Percentiles rank a stretch among this genome's conserved stretches.
phyloP scores from a whole-genome alignment of 1,284 basidiomycete genomes.

The Trichosporon asahii region DNA sequence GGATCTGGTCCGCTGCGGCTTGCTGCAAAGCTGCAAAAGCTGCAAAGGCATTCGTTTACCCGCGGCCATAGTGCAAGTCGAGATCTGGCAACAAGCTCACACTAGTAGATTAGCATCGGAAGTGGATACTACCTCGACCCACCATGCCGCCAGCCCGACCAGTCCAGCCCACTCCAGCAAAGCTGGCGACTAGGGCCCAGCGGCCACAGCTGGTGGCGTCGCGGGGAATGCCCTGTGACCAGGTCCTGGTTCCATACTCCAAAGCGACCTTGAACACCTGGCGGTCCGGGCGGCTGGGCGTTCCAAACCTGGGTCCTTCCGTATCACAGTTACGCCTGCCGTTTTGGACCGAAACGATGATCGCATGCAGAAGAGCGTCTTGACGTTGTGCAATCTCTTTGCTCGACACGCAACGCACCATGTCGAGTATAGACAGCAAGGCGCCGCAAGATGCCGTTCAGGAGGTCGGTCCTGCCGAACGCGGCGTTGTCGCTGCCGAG shows the following conservation, averaged over 20 bases:
- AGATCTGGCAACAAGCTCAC: not conserved
- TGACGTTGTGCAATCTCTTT: not conserved
- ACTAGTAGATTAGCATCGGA: not conserved
- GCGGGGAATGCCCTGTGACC: not conserved
- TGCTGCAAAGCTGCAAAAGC: too few relatives aligned
- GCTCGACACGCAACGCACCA: not conserved
- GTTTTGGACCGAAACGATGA: not conserved
- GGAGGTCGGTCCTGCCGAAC: not conserved
- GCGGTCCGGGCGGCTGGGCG: not conserved
- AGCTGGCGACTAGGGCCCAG: not conserved
- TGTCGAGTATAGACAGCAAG: constrained; percentile 5
- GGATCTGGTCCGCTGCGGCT: not conserved
- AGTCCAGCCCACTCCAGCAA: too few relatives aligned
- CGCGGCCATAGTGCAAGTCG: too few relatives aligned
- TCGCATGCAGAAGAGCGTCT: not conserved
- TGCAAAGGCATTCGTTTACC: too few relatives aligned
- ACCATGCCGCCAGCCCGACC: too few relatives aligned
- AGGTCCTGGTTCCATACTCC: not conserved
- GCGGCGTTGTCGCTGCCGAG: constrained; percentile 8
- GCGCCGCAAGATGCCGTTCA: not conserved
- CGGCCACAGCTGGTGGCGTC: not conserved
- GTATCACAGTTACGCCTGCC: not conserved
- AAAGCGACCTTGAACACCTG: not conserved
- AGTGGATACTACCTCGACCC: too few relatives aligned
- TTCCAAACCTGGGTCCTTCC: not conserved